phyloP scores from a whole-genome alignment of 2,329 filamentous ascomycete genomes.

The Exophiala aquamarina region DNA sequence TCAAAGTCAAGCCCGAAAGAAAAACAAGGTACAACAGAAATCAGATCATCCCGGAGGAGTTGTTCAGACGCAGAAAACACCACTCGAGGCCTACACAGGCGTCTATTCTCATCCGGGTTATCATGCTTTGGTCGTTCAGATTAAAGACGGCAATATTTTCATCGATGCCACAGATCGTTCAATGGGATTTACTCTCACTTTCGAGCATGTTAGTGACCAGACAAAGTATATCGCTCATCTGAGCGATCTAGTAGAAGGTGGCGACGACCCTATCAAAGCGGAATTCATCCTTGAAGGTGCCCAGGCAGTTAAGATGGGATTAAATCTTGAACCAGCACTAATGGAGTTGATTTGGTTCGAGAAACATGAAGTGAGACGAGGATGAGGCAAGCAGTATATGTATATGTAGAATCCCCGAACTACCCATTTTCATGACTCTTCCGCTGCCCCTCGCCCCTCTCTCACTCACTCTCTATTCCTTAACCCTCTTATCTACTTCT shows the following conservation, averaged over 20 bases:
- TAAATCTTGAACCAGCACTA: conserved; percentile 27
- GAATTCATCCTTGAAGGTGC: conserved; percentile 27
- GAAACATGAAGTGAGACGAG: too few species aligned
- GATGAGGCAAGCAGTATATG: too few species aligned
- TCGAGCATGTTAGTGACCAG: conserved; percentile 33
- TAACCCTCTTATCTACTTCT: too few species aligned
- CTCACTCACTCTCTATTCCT: too few species aligned
- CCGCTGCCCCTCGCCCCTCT: too few species aligned
- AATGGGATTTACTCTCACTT: conserved; percentile 31
- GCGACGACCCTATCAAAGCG: conserved; percentile 17
- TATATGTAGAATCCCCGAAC: too few species aligned
- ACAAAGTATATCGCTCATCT: conserved; percentile 31
- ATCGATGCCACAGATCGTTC: conserved; percentile 36
- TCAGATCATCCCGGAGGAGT: conserved; percentile 6
- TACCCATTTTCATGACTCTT: too few species aligned
- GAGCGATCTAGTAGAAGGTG: conserved; percentile 16
- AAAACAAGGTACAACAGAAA: too few species aligned
- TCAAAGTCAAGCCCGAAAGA: too few species aligned
- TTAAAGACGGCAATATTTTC: conserved; percentile 31
- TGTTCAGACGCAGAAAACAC: conserved; percentile 15
- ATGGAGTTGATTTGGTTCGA: conserved; percentile 30
- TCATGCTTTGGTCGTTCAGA: conserved; percentile 28
- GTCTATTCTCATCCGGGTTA: conserved; percentile 32
- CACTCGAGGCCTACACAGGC: conserved; percentile 27
- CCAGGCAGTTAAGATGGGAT: conserved; percentile 22